These are phyloP conservation scores for Tubosaeta sp. DNA, from an alignment of 768 basidiomycete species.

Conservation along the genomic window DNA sequence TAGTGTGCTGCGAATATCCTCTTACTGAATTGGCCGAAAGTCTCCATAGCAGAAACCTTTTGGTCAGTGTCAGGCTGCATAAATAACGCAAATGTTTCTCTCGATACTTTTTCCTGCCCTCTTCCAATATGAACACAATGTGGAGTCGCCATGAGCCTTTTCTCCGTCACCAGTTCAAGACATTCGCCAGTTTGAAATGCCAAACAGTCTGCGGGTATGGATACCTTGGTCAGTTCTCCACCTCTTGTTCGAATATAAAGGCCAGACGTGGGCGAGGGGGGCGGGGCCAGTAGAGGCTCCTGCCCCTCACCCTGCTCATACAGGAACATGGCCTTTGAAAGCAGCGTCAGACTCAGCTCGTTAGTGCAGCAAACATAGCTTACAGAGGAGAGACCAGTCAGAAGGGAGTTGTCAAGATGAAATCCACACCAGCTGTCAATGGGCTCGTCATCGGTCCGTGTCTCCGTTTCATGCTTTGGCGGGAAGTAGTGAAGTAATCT, in stretches of 20 bases:
- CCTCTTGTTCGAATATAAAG: slow-evolving; percentile 89
- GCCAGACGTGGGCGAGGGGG: slow-evolving; percentile 76
- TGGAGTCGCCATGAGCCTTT: slow-evolving; percentile 83
- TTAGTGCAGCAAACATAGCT: slow-evolving; percentile 18
- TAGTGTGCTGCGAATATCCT: slow-evolving; percentile 64
- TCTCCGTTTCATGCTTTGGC: slow-evolving; percentile 39
- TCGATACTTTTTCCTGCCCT: slow-evolving; percentile 48
- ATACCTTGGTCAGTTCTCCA: slow-evolving; percentile 73
- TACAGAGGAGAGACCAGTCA: slow-evolving; percentile 92
- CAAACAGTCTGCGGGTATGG: slow-evolving; percentile 78
- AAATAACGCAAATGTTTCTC: slow-evolving; percentile 89
- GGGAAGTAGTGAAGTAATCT: slow-evolving; percentile 97
- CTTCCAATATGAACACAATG: slow-evolving; percentile 85
- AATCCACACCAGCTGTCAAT: slow-evolving; percentile 94
- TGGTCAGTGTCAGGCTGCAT: slow-evolving; percentile 87
- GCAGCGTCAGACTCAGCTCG: neutral
- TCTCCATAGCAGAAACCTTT: slow-evolving; percentile 61
- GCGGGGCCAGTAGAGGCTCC: slow-evolving; percentile 47
- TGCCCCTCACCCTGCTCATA: slow-evolving; percentile 36
- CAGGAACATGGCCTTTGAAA: slow-evolving; percentile 76
- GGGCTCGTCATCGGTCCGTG: slow-evolving; percentile 50
- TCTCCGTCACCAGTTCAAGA: slow-evolving; percentile 81
- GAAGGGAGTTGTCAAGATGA: slow-evolving; percentile 84
- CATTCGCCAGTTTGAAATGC: slow-evolving; percentile 99
- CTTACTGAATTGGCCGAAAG: slow-evolving; percentile 90